phyloP scores from a whole-genome alignment of 306 rosid species.

The Pueraria montana region DNA sequence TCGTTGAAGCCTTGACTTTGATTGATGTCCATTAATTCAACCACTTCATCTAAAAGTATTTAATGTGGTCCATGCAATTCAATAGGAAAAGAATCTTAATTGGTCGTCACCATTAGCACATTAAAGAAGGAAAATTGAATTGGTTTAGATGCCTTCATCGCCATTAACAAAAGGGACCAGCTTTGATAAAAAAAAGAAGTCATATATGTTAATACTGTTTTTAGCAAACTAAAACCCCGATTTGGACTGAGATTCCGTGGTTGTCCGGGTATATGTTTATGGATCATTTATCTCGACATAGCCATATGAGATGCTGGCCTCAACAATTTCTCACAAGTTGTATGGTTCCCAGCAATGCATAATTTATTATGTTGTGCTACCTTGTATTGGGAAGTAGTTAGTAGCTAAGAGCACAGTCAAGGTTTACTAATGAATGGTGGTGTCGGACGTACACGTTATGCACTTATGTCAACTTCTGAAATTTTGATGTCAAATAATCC shows the following conservation, averaged over 20 bases:
- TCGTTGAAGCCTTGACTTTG: not conserved
- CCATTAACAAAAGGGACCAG: constrained; percentile 17
- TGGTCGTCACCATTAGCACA: not conserved
- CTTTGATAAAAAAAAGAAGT: not conserved
- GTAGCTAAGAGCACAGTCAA: not conserved
- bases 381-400: constrained; percentile 9
- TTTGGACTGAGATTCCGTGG: not conserved
- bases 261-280: not conserved
- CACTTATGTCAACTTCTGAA: not conserved
- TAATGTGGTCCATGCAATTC: not conserved
- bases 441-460: not conserved
- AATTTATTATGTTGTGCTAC: constrained; percentile 10
- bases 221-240: not conserved
- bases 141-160: constrained; percentile 19
- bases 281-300: not conserved
- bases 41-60: not conserved
- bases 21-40: not conserved
- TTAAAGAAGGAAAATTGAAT: constrained; percentile 4
- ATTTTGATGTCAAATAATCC: too few relatives aligned
- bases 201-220: not conserved
- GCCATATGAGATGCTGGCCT: not conserved
- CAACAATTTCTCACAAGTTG: not conserved
- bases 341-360: constrained; percentile 25
- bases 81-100: not conserved
- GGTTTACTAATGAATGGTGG: not conserved